Conservation (phyloP, 2,329 filamentous ascomycete species). For the Sporothrix humicola region DNA sequence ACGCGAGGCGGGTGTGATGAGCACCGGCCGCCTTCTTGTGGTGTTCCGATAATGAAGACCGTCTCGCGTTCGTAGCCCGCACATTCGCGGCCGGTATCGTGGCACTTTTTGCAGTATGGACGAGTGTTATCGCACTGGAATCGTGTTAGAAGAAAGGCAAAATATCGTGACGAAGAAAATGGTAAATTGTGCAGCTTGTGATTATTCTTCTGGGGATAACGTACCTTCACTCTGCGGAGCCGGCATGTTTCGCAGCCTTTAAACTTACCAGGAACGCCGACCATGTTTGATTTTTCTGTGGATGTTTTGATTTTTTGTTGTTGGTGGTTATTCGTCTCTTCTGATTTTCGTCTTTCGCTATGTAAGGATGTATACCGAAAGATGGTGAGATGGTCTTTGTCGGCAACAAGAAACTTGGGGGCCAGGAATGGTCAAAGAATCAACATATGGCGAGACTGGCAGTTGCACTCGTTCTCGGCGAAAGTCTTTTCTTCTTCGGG, state of each 20-base stretch:
- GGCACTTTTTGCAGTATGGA: slow-evolving; percentile 66
- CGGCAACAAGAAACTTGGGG: neutral
- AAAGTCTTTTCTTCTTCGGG: neutral
- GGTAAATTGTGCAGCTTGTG: neutral
- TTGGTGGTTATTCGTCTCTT: neutral
- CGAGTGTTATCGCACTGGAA: slow-evolving; percentile 65
- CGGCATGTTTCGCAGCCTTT: slow-evolving; percentile 69
- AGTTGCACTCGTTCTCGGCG: neutral
- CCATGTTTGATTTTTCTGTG: slow-evolving; percentile 49
- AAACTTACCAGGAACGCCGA: slow-evolving; percentile 67
- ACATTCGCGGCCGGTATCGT: slow-evolving; percentile 61
- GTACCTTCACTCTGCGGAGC: slow-evolving; percentile 63
- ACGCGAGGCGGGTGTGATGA: slow-evolving; percentile 61
- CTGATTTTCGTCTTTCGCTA: neutral
- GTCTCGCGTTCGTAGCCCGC: slow-evolving; percentile 67
- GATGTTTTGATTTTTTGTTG: no score
- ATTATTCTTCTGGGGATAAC: slow-evolving; percentile 34
- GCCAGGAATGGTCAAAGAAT: neutral
- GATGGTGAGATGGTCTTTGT: neutral
- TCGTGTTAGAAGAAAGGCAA: neutral
- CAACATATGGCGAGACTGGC: neutral
- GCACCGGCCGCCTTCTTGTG: slow-evolving; percentile 59
- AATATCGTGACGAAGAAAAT: neutral
- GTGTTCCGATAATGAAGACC: slow-evolving; percentile 68
- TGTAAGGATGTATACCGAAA: neutral